A percentile compares a stretch with the other conserved stretches of the same genome.
These are phyloP conservation scores for Mycena pura DNA, from an alignment of 768 basidiomycete species.

Conservation along the genomic window DNA sequence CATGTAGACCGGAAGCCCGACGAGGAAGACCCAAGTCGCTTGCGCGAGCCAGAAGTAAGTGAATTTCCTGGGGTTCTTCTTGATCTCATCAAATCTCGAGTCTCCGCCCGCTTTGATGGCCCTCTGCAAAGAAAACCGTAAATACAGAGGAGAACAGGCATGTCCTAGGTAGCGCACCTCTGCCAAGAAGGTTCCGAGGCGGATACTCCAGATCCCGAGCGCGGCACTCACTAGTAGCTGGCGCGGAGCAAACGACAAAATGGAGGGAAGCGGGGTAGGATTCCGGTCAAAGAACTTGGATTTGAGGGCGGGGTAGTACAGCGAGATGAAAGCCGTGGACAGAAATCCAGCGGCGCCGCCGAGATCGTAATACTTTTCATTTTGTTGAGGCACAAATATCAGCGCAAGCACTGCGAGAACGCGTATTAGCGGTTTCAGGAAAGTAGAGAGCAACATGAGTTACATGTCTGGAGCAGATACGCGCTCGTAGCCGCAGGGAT, in stretches of 20 bases:
- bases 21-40: constrained; percentile 72
- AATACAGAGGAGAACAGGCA: neutral
- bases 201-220: constrained; percentile 62
- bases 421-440: constrained; percentile 7
- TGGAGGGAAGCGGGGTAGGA: constrained; percentile 45
- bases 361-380: constrained; percentile 73
- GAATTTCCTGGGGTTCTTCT: constrained; percentile 49
- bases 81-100: constrained; percentile 68
- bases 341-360: constrained; percentile 72
- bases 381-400: constrained; percentile 68
- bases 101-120: constrained; percentile 64
- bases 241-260: constrained; percentile 61
- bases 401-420: constrained; percentile 53
- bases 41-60: constrained; percentile 67
- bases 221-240: constrained; percentile 66
- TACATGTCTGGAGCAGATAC: constrained; percentile 58
- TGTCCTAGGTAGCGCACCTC: constrained; percentile 42
- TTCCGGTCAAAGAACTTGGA: constrained; percentile 51
- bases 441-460: constrained; percentile 9
- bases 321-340: constrained; percentile 61
- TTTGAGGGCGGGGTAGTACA: constrained; percentile 67
- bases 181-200: constrained; percentile 69
- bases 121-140: constrained; percentile 29
- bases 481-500: constrained; percentile 55
- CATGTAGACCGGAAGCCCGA: constrained; percentile 74